A percentile compares a stretch with the other conserved stretches of the same genome.
Conservation (phyloP, 768 basidiomycete genomes). For the Russula dissimulans region DNA sequence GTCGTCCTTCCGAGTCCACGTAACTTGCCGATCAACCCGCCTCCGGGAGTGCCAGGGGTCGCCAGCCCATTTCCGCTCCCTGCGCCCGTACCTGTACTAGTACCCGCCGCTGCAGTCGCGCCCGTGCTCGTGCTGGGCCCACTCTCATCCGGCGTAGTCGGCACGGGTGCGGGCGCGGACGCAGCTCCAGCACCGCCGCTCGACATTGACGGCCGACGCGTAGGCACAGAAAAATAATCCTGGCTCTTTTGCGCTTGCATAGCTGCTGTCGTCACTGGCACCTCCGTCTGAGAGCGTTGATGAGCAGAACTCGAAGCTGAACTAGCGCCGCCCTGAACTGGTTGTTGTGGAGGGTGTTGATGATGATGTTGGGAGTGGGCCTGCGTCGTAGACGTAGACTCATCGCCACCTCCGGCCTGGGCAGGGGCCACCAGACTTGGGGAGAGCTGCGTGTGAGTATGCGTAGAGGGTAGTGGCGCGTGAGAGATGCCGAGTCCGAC, state of each 20-base stretch:
- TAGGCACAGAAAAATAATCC: slow-evolving; percentile 48
- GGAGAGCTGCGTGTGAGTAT: slow-evolving; percentile 18
- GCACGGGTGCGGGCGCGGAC: slow-evolving; percentile 20
- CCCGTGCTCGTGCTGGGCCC: neutral
- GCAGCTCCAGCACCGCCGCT: slow-evolving; percentile 30
- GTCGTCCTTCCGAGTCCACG: slow-evolving; percentile 63
- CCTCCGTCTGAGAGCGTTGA: slow-evolving; percentile 1
- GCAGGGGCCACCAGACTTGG: slow-evolving; percentile 12
- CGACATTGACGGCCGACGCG: slow-evolving; percentile 39
- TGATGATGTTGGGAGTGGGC: neutral
- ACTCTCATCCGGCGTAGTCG: slow-evolving; percentile 36
- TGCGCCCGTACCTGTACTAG: neutral
- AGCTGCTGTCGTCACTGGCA: neutral
- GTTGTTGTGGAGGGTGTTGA: neutral
- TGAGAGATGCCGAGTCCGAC: slow-evolving; percentile 13
- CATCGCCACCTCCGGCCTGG: neutral
- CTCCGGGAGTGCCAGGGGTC: slow-evolving; percentile 24
- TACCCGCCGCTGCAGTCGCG: too few species aligned
- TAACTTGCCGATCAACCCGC: slow-evolving; percentile 70
- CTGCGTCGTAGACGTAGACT: slow-evolving; percentile 1
- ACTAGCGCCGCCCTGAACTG: neutral
- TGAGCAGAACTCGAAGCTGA: neutral
- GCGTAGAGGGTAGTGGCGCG: neutral
- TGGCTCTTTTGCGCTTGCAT: slow-evolving; percentile 17
- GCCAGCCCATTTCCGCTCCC: neutral